These are phyloP conservation scores for Solanum paucissectum DNA, from an alignment of 257 asterid species.

Conservation along the genomic window DNA sequence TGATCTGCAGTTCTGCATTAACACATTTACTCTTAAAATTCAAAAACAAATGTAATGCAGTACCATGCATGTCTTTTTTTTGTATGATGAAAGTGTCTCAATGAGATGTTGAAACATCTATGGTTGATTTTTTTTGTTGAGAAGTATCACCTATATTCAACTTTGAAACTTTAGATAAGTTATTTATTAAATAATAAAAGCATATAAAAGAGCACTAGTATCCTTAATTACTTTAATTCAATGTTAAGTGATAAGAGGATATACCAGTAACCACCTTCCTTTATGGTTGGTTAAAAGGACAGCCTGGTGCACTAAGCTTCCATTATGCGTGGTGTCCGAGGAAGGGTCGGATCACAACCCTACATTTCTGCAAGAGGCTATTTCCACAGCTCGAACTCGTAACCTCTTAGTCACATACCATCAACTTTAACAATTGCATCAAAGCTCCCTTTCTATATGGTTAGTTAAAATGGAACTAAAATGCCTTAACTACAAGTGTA, in stretches of 20 bases:
- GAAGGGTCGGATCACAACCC: neutral
- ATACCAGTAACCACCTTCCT: neutral
- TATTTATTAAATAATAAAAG: neutral
- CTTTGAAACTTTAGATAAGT: neutral
- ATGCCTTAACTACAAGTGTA: neutral
- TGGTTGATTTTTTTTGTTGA: neutral
- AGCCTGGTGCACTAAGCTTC: neutral
- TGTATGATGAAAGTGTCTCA: neutral
- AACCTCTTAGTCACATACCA: neutral
- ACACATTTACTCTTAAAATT: neutral
- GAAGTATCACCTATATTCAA: neutral
- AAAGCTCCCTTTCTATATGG: neutral
- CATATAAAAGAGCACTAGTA: neutral
- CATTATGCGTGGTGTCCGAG: rapidly evolving
- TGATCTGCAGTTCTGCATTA: neutral
- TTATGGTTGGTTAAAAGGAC: neutral
- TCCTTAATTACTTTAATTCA: neutral
- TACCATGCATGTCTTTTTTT: neutral
- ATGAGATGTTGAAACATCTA: neutral
- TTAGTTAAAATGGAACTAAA: neutral
- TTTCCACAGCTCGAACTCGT: neutral
- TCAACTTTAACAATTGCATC: neutral
- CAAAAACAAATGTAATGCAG: neutral
- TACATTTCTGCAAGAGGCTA: neutral
- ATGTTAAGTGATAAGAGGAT: neutral